Conservation (phyloP, 306 rosid genomes). For the Fragaria ananassa region DNA sequence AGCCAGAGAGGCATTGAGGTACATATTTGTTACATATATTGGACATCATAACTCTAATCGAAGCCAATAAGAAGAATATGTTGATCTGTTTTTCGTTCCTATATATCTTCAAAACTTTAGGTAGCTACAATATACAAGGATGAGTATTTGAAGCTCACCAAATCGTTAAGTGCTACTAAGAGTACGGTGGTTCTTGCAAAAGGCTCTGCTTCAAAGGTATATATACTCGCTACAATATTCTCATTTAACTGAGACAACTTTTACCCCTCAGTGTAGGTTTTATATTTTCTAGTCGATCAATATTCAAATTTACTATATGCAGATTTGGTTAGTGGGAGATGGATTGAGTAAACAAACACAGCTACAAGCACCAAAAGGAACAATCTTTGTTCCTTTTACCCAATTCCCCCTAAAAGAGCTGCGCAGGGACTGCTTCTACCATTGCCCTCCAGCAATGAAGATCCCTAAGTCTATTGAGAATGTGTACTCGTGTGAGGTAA, state of each 20-base stretch:
- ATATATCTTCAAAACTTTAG: slow-evolving; percentile 18
- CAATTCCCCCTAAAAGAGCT: slow-evolving; percentile 59
- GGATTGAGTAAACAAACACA: slow-evolving; percentile 43
- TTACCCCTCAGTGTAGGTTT: neutral
- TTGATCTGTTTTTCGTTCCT: neutral
- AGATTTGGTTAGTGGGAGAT: slow-evolving; percentile 75
- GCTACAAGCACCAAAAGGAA: slow-evolving; percentile 54
- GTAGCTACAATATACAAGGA: slow-evolving; percentile 34
- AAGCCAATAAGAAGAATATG: neutral
- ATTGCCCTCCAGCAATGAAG: slow-evolving; percentile 61
- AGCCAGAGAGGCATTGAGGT: slow-evolving; percentile 53
- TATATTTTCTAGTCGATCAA: too few species aligned
- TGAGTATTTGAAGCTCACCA: slow-evolving; percentile 38
- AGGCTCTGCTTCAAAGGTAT: slow-evolving; percentile 37
- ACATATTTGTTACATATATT: neutral
- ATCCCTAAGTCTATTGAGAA: slow-evolving; percentile 49
- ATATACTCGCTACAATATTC: neutral
- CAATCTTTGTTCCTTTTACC: slow-evolving; percentile 59
- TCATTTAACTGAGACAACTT: neutral
- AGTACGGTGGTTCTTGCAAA: slow-evolving; percentile 36
- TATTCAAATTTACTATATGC: neutral
- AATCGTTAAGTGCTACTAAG: slow-evolving; percentile 19
- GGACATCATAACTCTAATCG: neutral
- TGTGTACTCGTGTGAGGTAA: slow-evolving; percentile 77
- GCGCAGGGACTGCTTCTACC: slow-evolving; percentile 66